A percentile compares a stretch with the other conserved stretches of the same genome.
Evolutionary conservation across 2,329 filamentous ascomycete species (phyloP).

Genomic region (Thielaviopsis punctulata): DNA sequence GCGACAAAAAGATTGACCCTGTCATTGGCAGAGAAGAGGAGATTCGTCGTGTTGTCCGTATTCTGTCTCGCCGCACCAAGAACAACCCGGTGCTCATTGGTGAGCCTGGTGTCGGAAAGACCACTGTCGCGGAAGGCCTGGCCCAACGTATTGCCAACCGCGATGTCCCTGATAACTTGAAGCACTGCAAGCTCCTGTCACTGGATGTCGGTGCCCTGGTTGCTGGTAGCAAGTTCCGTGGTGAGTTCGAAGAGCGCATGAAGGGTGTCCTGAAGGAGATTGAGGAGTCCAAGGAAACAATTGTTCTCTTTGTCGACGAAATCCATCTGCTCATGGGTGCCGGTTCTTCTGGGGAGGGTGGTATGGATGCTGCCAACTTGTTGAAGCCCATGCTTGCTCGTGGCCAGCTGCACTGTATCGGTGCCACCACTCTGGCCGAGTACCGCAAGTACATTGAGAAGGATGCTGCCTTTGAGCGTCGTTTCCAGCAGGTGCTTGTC

Average conservation of each 20-base stretch:
- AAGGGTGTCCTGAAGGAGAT: slow-evolving; percentile 98
- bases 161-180: slow-evolving; percentile 89
- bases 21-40: slow-evolving; percentile 96
- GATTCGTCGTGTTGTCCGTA: slow-evolving; percentile 79
- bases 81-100: slow-evolving; percentile 98
- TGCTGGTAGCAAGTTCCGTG: slow-evolving; percentile 93
- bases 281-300: slow-evolving; percentile 83
- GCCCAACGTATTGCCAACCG: slow-evolving; percentile 91
- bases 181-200: slow-evolving; percentile 82
- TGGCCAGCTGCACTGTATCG: slow-evolving; percentile 93
- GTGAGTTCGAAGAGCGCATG: slow-evolving; percentile 98
- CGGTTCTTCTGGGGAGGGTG: slow-evolving; percentile 82
- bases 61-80: slow-evolving; percentile 84
- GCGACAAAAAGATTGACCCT: slow-evolving; percentile 94
- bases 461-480: slow-evolving; percentile 90
- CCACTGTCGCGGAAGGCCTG: slow-evolving; percentile 89
- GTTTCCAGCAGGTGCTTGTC: slow-evolving; percentile 95
- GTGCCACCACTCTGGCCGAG: slow-evolving; percentile 84
- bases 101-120: slow-evolving; percentile 96
- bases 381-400: slow-evolving; percentile 96
- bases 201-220: slow-evolving; percentile 90
- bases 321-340: slow-evolving; percentile 98
- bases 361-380: slow-evolving; percentile 96
- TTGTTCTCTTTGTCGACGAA: slow-evolving; percentile 95
- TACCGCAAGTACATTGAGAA: slow-evolving; percentile 99